Percentiles rank a stretch among this genome's conserved stretches.
These are phyloP conservation scores for Scedosporium aurantiacum DNA, from an alignment of 2,329 filamentous ascomycete species.

Conservation along the genomic window DNA sequence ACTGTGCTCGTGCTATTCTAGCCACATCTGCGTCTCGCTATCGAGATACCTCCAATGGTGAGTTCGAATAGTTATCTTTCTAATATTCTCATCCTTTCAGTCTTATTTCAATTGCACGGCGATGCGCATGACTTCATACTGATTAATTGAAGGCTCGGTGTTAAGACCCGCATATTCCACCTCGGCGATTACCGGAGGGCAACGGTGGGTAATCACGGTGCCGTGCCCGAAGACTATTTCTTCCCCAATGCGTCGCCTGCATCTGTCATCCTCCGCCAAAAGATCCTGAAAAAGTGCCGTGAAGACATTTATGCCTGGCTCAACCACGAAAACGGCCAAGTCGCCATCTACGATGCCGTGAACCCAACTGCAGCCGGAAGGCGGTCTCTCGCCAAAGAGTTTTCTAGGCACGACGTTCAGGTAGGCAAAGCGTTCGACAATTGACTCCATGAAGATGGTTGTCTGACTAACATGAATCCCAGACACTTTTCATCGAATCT, in stretches of 20 bases:
- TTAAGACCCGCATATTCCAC: conserved; percentile 97
- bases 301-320: conserved; percentile 96
- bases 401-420: conserved; percentile 94
- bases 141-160: conserved; percentile 57
- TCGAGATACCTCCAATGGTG: conserved; percentile 87
- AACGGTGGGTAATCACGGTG: conserved; percentile 70
- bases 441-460: background rate
- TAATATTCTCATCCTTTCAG: background rate
- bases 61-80: conserved; percentile 12
- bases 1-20: conserved; percentile 19
- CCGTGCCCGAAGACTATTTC: conserved; percentile 95
- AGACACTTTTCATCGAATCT: conserved; percentile 95
- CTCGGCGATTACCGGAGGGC: conserved; percentile 91
- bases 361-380: conserved; percentile 80
- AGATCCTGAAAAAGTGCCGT: conserved; percentile 93
- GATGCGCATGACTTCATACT: background rate
- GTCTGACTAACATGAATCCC: conserved; percentile 6
- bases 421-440: conserved; percentile 29
- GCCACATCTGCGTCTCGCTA: conserved; percentile 89
- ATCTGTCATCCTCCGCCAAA: conserved; percentile 88
- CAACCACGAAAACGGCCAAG: conserved; percentile 94
- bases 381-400: conserved; percentile 81
- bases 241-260: conserved; percentile 87
- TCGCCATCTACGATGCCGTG: conserved; percentile 96
- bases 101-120: background rate